These are phyloP conservation scores for Tilletia indica DNA, from an alignment of 1,284 basidiomycete species.

Conservation along the genomic window DNA sequence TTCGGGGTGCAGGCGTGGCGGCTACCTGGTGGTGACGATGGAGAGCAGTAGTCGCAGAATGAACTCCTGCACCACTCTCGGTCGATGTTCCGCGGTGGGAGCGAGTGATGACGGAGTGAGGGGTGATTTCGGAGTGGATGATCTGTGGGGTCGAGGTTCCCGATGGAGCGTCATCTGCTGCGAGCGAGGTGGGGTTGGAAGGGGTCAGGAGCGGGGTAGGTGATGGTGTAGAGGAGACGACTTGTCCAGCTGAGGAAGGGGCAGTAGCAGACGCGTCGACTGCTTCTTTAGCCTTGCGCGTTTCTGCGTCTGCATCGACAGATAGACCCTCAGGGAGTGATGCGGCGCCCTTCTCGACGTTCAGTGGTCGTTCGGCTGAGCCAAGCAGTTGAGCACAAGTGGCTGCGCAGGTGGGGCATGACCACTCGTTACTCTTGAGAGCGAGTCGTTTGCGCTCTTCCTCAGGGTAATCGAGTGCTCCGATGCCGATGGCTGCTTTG, in stretches of 20 bases:
- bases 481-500: conserved; percentile 79
- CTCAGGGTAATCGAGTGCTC: conserved; percentile 84
- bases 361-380: no score
- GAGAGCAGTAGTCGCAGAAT: no score
- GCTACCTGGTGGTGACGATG: no score
- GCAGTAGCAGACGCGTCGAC: not conserved
- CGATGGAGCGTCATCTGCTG: not conserved
- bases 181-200: not conserved
- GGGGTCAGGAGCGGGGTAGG: not conserved
- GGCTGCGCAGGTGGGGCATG: not conserved
- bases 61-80: no score
- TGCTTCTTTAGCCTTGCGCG: conserved; percentile 4
- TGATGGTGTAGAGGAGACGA: not conserved
- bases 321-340: not conserved
- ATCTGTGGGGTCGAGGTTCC: not conserved
- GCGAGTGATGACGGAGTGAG: not conserved
- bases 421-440: conserved; percentile 11
- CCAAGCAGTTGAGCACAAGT: not conserved
- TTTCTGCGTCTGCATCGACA: not conserved
- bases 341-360: not conserved
- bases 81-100: no score
- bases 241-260: not conserved
- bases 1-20: no score
- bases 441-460: conserved; percentile 74
- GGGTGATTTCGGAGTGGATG: not conserved